Conservation (phyloP, 2,329 filamentous ascomycete genomes). For the Pseudopyricularia javanii region DNA sequence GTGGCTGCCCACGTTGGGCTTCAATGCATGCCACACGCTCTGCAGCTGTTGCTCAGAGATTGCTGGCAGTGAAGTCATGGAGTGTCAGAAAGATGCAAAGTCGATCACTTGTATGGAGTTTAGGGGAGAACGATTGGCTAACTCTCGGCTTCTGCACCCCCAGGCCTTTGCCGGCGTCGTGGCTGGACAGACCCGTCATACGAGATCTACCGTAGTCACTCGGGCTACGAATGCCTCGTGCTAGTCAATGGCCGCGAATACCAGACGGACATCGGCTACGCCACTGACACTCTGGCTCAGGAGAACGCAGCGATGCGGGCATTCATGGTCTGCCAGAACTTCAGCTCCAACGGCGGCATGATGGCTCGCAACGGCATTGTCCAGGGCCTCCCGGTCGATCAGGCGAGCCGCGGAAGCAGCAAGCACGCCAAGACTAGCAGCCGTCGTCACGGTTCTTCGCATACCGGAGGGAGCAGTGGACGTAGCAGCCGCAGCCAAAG, state of each 20-base stretch:
- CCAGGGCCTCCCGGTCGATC: slow-evolving; percentile 48
- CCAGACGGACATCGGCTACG: slow-evolving; percentile 77
- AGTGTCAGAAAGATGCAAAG: neutral
- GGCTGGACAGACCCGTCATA: slow-evolving; percentile 88
- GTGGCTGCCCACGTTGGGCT: neutral
- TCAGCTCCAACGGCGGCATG: slow-evolving; percentile 95
- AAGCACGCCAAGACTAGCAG: slow-evolving; percentile 31
- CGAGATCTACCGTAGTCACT: slow-evolving; percentile 62
- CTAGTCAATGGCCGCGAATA: slow-evolving; percentile 95
- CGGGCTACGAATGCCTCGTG: slow-evolving; percentile 79
- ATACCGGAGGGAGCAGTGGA: slow-evolving; percentile 11
- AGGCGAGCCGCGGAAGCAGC: slow-evolving; percentile 32
- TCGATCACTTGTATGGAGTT: neutral
- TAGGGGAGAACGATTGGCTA: slow-evolving; percentile 4
- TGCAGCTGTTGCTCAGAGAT: neutral
- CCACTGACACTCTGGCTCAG: slow-evolving; percentile 69
- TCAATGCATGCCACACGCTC: neutral
- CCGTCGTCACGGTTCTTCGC: slow-evolving; percentile 29
- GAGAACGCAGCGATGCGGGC: slow-evolving; percentile 92
- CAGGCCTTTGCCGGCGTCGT: slow-evolving; percentile 88
- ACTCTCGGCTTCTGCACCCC: slow-evolving; percentile 19
- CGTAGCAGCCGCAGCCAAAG: slow-evolving; percentile 21
- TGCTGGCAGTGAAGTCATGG: neutral
- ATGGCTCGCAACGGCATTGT: slow-evolving; percentile 56
- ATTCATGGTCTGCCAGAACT: slow-evolving; percentile 96